These are phyloP conservation scores for Solanum raphanifolium DNA, from an alignment of 257 asterid species.

Conservation along the genomic window DNA sequence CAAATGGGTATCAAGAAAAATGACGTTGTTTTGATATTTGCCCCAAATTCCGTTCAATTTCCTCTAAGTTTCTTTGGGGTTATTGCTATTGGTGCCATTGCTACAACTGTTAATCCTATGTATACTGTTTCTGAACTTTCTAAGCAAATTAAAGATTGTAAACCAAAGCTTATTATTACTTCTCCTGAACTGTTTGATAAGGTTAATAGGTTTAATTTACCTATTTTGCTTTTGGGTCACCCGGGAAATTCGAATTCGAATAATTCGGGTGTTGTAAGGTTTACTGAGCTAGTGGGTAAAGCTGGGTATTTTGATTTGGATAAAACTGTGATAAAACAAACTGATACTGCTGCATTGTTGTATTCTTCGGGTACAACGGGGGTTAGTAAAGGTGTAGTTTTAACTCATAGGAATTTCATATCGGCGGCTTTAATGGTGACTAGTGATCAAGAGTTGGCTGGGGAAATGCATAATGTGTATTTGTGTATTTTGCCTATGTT, in stretches of 20 bases:
- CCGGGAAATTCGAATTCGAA: neutral
- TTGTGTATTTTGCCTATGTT: constrained; percentile 82
- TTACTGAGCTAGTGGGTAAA: constrained; percentile 37
- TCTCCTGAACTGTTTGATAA: constrained; percentile 51
- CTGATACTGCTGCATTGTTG: constrained; percentile 66
- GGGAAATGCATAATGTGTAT: constrained; percentile 45
- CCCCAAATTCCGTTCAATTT: constrained; percentile 67
- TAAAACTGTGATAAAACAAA: constrained; percentile 22
- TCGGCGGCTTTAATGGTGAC: constrained; percentile 55
- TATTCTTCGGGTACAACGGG: constrained; percentile 98
- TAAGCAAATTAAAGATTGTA: constrained; percentile 62
- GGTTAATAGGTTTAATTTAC: constrained; percentile 45
- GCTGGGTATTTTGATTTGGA: constrained; percentile 36
- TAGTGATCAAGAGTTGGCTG: constrained; percentile 54
- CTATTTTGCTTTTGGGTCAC: constrained; percentile 42
- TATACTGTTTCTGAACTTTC: constrained; percentile 66
- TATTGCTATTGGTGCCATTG: constrained; percentile 64
- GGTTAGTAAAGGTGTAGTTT: constrained; percentile 72
- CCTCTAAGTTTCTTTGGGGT: constrained; percentile 57
- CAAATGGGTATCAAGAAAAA: constrained; percentile 54
- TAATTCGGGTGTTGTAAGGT: constrained; percentile 9
- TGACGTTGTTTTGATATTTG: constrained; percentile 61
- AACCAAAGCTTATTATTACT: constrained; percentile 63
- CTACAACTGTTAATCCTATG: constrained; percentile 68
- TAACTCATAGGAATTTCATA: constrained; percentile 70